Evolutionary conservation across 768 basidiomycete genomes (phyloP).

Genomic region (Austroboletus eburneus): DNA sequence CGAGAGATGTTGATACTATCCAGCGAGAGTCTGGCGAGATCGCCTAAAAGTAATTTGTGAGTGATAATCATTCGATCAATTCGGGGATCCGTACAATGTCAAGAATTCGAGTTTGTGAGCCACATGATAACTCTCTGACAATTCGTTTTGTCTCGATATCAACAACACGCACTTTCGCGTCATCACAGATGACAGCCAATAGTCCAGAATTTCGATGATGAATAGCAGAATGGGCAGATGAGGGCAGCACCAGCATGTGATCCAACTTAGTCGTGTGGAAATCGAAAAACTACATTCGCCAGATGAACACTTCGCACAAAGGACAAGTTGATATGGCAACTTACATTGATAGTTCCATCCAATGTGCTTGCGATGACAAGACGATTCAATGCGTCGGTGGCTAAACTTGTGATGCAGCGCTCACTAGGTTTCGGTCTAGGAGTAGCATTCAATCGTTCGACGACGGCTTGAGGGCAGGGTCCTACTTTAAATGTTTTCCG

Average conservation of each 20-base stretch:
- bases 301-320: background rate
- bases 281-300: conserved; percentile 77
- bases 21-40: conserved; percentile 96
- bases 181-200: conserved; percentile 81
- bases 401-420: conserved; percentile 75
- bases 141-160: conserved; percentile 88
- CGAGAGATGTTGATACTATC: conserved; percentile 84
- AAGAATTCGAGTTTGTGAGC: conserved; percentile 79
- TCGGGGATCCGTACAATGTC: conserved; percentile 64
- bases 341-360: conserved; percentile 85
- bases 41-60: conserved; percentile 45
- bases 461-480: conserved; percentile 52
- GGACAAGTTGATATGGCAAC: conserved; percentile 24
- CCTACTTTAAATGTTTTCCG: conserved; percentile 75
- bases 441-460: conserved; percentile 38
- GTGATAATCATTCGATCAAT: background rate
- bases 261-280: conserved; percentile 83
- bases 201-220: conserved; percentile 85
- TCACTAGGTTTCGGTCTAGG: conserved; percentile 40
- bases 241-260: conserved; percentile 61
- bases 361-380: conserved; percentile 78
- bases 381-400: conserved; percentile 80
- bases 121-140: conserved; percentile 79
- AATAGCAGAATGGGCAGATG: conserved; percentile 62
- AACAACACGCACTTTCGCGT: conserved; percentile 76